Evolutionary conservation across 169 alveolate species (phyloP).

Genomic region (Fabrea salina): DNA sequence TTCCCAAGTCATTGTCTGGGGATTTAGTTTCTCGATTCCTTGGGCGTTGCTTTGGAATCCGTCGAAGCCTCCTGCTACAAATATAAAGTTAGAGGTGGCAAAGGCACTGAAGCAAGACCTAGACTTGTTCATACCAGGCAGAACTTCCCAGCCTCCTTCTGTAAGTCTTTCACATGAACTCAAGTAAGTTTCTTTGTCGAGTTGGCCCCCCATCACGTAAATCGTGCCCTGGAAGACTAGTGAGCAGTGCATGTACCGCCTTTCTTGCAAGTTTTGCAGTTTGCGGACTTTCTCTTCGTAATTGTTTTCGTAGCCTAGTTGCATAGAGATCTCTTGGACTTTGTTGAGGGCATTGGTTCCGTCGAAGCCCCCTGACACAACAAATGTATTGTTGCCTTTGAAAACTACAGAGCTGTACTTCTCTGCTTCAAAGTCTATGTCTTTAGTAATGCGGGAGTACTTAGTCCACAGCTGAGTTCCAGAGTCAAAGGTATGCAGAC

Average conservation of each 20-base stretch:
- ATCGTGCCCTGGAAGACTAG: background rate
- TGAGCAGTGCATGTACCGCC: background rate
- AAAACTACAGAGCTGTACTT: background rate
- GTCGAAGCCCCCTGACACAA: background rate
- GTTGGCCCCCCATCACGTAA: slow-evolving; percentile 11
- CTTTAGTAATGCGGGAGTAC: background rate
- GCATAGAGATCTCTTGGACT: background rate
- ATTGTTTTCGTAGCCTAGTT: background rate
- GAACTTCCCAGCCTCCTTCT: background rate
- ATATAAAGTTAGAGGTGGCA: background rate
- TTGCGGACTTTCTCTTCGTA: background rate
- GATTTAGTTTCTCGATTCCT: background rate
- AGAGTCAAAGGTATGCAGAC: background rate
- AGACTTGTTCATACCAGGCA: background rate
- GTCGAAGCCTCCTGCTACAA: slow-evolving; percentile 14
- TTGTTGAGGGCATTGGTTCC: background rate
- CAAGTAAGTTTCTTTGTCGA: background rate
- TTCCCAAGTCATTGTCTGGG: background rate
- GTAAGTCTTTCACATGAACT: background rate
- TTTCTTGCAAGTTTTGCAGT: background rate
- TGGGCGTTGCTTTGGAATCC: background rate
- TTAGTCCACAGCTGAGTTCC: background rate
- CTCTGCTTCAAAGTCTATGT: background rate
- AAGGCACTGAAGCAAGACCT: background rate
- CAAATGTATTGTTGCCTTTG: background rate